Evolutionary conservation across 2,329 filamentous ascomycete species (phyloP), one percentile per base, ranked within the genome.

Genomic region (Pochonia chlamydosporia): DNA sequence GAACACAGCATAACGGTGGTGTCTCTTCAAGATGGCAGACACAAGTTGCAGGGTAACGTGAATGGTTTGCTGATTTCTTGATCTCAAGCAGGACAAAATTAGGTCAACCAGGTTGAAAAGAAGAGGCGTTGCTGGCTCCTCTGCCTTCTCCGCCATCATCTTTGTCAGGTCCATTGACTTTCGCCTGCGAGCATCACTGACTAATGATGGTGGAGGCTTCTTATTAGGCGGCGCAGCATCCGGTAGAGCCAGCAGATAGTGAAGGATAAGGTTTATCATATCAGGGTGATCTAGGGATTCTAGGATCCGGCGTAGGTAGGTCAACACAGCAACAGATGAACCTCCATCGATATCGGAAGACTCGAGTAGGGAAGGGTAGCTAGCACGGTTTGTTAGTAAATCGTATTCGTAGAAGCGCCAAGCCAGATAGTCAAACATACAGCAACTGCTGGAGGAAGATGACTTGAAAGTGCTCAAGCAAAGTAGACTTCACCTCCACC

Each of bases 331-430:
- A 20, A 97, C 90, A 1, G 93, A 96, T 6, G 93, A 99, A 46
- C 93, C 93, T 54, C 92, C 93, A 66, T 97, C 92, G 33, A 95
- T 87, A 69, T 99, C 93, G 1, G 93, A 97, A 9, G 93, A 99
- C 66, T 99, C 92, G 13, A 99, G 76, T 26, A 99, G 74, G 1
- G 95, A 99, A 2, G 93, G 93, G 63, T 99, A 96, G 70, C 89
- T 93, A 56, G 52, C 41, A 28, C 10, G 21, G n/a, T 18, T 16
- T 6, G 25, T 49, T 18, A 46, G 43, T 9, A 31, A 11, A 35
- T n/a, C n/a, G n/a, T 23, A 24, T 40, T 9, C 25, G 11, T 7
- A 37, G 0, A 11, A 18, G 13, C 16, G 35, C 35, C 42, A n/a
- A 14, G 45, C 2, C 16, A 16, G 5, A 13, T 5, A 10, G 5